Conservation (phyloP, 345 rosid species). For the Murraya paniculata region DNA sequence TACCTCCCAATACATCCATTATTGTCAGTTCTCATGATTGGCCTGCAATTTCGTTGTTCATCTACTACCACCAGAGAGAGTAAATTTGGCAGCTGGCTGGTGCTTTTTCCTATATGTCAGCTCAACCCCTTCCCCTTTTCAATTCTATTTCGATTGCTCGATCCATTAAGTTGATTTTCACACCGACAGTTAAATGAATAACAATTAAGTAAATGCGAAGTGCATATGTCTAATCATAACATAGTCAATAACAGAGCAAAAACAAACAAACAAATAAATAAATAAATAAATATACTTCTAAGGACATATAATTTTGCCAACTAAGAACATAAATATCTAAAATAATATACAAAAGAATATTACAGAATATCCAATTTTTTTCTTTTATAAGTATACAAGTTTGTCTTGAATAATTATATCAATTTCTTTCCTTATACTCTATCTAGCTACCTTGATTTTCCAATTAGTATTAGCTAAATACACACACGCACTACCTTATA, state of each 20-base stretch:
- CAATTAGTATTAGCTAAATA: not conserved
- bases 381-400: no score
- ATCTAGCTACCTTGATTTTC: not conserved
- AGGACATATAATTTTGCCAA: no score
- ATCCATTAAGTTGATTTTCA: not conserved
- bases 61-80: not conserved
- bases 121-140: not conserved
- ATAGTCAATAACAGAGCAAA: no score
- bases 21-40: conserved; percentile 27
- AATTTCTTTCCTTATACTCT: not conserved
- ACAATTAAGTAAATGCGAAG: no score
- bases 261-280: no score
- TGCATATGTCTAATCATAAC: no score
- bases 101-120: conserved; percentile 3
- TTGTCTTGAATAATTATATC: not conserved
- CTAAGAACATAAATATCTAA: no score
- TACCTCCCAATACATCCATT: conserved; percentile 24
- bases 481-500: not conserved
- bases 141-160: not conserved
- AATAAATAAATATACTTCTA: no score
- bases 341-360: no score
- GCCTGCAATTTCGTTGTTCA: conserved; percentile 6
- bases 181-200: not conserved
- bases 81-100: conserved; percentile 15
- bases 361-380: not conserved